A percentile compares a stretch with the other conserved stretches of the same genome.
These are phyloP conservation scores for Tarenaya hassleriana DNA, from an alignment of 345 rosid species.

Conservation along the genomic window DNA sequence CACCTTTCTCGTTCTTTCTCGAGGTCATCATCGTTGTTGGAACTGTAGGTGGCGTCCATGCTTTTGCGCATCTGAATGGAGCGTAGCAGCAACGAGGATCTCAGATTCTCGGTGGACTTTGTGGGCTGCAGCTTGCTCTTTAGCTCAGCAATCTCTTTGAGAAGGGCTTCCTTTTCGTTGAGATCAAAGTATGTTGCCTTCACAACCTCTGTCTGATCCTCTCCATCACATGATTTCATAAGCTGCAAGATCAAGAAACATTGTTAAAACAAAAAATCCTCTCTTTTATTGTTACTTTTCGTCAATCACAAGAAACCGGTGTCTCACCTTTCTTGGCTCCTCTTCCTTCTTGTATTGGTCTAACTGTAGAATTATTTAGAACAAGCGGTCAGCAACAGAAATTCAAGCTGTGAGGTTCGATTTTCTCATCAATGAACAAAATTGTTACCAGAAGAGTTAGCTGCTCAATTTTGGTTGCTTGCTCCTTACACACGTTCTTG, in stretches of 20 bases:
- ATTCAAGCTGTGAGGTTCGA: not conserved
- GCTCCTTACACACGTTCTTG: slow-evolving; percentile 53
- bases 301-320: not conserved
- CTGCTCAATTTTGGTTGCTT: slow-evolving; percentile 67
- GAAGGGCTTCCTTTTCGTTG: slow-evolving; percentile 71
- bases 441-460: slow-evolving; percentile 43
- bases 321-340: slow-evolving; percentile 32
- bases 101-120: slow-evolving; percentile 54
- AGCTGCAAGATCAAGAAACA: slow-evolving; percentile 13
- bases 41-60: slow-evolving; percentile 25
- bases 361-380: slow-evolving; percentile 27
- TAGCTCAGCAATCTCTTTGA: slow-evolving; percentile 62
- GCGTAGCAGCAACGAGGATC: slow-evolving; percentile 63
- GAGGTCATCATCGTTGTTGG: slow-evolving; percentile 42
- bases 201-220: slow-evolving; percentile 14
- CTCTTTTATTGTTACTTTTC: slow-evolving; percentile 10
- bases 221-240: slow-evolving; percentile 13
- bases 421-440: slow-evolving; percentile 6
- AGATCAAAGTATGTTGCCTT: slow-evolving; percentile 35
- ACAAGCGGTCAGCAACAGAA: slow-evolving; percentile 10
- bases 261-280: no score
- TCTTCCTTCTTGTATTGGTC: slow-evolving; percentile 28
- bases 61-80: slow-evolving; percentile 66
- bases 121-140: slow-evolving; percentile 55
- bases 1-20: slow-evolving; percentile 79